phyloP scores from a whole-genome alignment of 306 rosid genomes.

The Vigna angularis region DNA sequence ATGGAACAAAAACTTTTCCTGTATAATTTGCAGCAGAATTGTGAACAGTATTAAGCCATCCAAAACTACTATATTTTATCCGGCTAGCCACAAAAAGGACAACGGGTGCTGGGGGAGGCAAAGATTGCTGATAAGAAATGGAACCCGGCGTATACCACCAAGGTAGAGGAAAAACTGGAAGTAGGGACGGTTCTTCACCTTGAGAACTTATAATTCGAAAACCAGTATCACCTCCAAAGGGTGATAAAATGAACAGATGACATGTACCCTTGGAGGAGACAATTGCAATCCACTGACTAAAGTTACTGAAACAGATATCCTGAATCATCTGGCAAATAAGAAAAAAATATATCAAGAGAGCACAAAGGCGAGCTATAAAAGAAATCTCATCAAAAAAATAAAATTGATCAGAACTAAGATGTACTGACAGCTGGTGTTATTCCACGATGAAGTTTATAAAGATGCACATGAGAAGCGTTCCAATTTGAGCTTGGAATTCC shows the following conservation, averaged over 20 bases:
- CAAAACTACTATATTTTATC: conserved; percentile 87
- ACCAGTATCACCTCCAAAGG: conserved; percentile 92
- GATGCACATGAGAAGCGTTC: conserved; percentile 86
- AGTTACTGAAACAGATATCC: conserved; percentile 91
- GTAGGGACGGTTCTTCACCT: conserved; percentile 71
- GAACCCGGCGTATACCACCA: conserved; percentile 85
- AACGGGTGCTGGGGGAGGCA: conserved; percentile 77
- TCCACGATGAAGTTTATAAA: conserved; percentile 91
- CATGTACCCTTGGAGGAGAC: conserved; percentile 95
- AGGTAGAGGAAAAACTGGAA: conserved; percentile 75
- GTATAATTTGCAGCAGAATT: conserved; percentile 62
- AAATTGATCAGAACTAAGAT: conserved; percentile 39
- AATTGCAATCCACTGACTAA: conserved; percentile 91
- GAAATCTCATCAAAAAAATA: conserved; percentile 40
- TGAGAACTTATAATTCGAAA: conserved; percentile 64
- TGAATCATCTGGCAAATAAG: conserved; percentile 76
- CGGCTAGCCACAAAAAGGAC: conserved; percentile 88
- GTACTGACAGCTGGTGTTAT: conserved; percentile 90
- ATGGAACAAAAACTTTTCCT: conserved; percentile 89
- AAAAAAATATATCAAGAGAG: conserved; percentile 22
- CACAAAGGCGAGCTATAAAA: conserved; percentile 25
- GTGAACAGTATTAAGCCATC: conserved; percentile 86
- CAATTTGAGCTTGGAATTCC: conserved; percentile 60
- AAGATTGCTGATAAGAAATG: conserved; percentile 60
- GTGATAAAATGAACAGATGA: conserved; percentile 81